These are phyloP conservation scores for Coleophoma crateriformis DNA, from an alignment of 2,329 filamentous ascomycete genomes.

Conservation along the genomic window DNA sequence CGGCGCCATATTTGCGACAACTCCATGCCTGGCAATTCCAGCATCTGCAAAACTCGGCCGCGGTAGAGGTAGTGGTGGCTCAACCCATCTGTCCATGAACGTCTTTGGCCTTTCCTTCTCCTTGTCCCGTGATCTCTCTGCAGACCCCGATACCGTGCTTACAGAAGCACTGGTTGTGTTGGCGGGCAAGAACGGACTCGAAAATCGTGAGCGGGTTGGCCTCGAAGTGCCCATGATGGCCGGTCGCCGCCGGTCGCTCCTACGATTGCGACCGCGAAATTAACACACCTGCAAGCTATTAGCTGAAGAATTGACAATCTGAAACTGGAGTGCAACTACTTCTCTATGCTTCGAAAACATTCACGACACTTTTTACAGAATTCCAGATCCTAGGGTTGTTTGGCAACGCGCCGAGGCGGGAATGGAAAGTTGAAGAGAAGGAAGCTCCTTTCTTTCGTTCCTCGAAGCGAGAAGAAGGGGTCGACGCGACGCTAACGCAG, in stretches of 20 bases:
- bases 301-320: conserved; percentile 8
- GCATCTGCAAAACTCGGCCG: conserved; percentile 70
- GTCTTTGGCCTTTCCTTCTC: conserved; percentile 6
- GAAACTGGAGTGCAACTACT: conserved; percentile 10
- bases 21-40: conserved; percentile 67
- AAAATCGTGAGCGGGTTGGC: conserved; percentile 22
- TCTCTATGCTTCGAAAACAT: conserved; percentile 14
- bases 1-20: conserved; percentile 79
- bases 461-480: conserved; percentile 5
- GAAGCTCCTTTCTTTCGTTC: conserved; percentile 5
- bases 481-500: not conserved
- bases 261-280: conserved; percentile 10
- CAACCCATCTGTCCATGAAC: conserved; percentile 41
- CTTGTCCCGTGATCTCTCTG: conserved; percentile 6
- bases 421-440: conserved; percentile 3
- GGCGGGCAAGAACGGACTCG: conserved; percentile 18
- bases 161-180: conserved; percentile 7
- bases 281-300: conserved; percentile 16
- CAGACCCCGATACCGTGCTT: conserved; percentile 8
- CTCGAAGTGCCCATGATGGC: conserved; percentile 23
- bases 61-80: conserved; percentile 47
- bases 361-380: not conserved
- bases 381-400: conserved; percentile 1
- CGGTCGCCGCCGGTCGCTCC: conserved; percentile 10
- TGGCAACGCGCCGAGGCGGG: conserved; percentile 1